Conservation (phyloP, 495 filamentous ascomycete genomes). For the Aspergillus leporis region DNA sequence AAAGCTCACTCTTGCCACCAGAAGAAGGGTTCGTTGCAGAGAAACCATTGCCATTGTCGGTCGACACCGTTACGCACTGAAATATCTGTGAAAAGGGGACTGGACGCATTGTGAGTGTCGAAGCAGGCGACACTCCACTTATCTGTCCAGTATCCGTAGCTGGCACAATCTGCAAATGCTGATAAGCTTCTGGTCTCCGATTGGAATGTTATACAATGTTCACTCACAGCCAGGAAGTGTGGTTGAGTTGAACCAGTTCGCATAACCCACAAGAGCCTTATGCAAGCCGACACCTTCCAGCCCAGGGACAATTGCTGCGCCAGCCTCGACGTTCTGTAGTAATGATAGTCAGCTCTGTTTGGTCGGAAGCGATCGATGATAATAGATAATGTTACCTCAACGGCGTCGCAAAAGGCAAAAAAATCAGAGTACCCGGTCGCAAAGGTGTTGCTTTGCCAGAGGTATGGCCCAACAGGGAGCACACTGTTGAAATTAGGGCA, state of each 20-base stretch:
- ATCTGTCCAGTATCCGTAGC: slow-evolving; percentile 51
- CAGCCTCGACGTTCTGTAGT: slow-evolving; percentile 30
- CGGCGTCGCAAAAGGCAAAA: slow-evolving; percentile 55
- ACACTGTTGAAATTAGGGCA: slow-evolving; percentile 33
- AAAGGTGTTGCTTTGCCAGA: slow-evolving; percentile 57
- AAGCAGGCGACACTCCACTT: slow-evolving; percentile 52
- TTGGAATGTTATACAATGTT: not conserved
- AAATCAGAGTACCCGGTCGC: slow-evolving; percentile 50
- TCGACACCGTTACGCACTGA: slow-evolving; percentile 50
- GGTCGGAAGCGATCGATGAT: not conserved
- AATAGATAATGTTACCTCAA: slow-evolving; percentile 37
- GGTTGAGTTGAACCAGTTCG: slow-evolving; percentile 49
- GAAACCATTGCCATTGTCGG: slow-evolving; percentile 65
- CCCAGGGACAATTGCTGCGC: slow-evolving; percentile 33
- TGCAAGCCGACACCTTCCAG: slow-evolving; percentile 52
- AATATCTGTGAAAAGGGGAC: slow-evolving; percentile 56
- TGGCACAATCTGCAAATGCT: slow-evolving; percentile 37
- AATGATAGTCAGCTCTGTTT: not conserved
- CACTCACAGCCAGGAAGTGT: slow-evolving; percentile 52
- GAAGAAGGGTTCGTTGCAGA: slow-evolving; percentile 66
- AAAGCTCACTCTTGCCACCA: slow-evolving; percentile 58
- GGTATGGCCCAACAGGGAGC: slow-evolving; percentile 55
- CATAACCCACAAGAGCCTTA: slow-evolving; percentile 55
- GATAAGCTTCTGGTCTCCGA: slow-evolving; percentile 9
- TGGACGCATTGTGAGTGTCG: slow-evolving; percentile 57